phyloP scores from a whole-genome alignment of 164 flowering plant species.

The Nymphaea colorata region DNA sequence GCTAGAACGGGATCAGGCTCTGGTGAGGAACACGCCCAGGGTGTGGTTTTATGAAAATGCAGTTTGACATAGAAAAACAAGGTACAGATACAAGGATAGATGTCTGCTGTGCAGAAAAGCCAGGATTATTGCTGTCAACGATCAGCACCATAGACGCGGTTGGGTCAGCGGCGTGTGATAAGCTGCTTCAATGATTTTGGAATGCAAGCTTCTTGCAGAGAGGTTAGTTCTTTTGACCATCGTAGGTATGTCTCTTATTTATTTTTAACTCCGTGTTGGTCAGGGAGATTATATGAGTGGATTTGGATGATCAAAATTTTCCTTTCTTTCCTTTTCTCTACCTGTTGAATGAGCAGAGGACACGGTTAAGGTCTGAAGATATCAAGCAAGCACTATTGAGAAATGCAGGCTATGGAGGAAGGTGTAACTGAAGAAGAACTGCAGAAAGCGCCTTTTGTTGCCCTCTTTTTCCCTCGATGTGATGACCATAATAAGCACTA shows the following conservation, averaged over 20 bases:
- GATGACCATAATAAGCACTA: background rate
- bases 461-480: background rate
- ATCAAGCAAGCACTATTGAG: slow-evolving; percentile 69
- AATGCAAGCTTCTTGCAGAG: slow-evolving; percentile 81
- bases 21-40: slow-evolving; percentile 68
- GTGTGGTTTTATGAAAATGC: slow-evolving; percentile 21
- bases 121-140: slow-evolving; percentile 65
- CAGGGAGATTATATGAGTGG: too few species aligned
- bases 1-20: slow-evolving; percentile 39
- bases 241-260: background rate
- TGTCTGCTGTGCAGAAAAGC: slow-evolving; percentile 55
- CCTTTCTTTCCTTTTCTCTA: background rate
- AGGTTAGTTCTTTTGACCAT: slow-evolving; percentile 26
- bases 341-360: slow-evolving; percentile 26
- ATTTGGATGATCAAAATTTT: too few species aligned
- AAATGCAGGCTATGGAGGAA: slow-evolving; percentile 90
- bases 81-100: slow-evolving; percentile 49
- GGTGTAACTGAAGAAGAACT: slow-evolving; percentile 27
- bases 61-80: slow-evolving; percentile 78
- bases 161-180: slow-evolving; percentile 84
- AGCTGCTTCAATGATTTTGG: slow-evolving; percentile 89
- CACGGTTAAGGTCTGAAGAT: slow-evolving; percentile 38
- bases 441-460: background rate
- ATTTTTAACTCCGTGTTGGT: too few species aligned
- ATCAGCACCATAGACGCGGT: slow-evolving; percentile 59